A percentile compares a stretch with the other conserved stretches of the same genome.
Conservation (phyloP, 2,329 filamentous ascomycete species). For the Teratosphaeria viscida region DNA sequence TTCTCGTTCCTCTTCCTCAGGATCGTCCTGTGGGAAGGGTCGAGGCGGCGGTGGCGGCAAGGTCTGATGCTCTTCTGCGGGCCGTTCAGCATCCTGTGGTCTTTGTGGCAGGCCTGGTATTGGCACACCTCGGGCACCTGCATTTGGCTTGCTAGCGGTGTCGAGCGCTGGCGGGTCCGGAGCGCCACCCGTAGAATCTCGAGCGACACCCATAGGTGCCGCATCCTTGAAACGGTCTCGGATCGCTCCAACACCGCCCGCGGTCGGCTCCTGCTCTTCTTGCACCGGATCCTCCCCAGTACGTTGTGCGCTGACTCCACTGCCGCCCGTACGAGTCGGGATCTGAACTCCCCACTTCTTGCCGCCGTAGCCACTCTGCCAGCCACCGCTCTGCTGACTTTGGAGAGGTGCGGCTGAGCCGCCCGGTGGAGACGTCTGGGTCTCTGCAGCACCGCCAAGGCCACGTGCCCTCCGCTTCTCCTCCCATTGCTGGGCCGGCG, state of each 20-base stretch:
- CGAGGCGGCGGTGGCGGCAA: constrained; percentile 34
- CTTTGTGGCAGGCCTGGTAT: constrained; percentile 65
- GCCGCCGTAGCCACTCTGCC: constrained; percentile 85
- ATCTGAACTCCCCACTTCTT: constrained; percentile 85
- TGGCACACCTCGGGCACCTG: constrained; percentile 53
- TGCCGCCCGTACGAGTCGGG: constrained; percentile 58
- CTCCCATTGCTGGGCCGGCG: constrained; percentile 91
- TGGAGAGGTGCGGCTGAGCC: constrained; percentile 41
- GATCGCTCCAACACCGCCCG: constrained; percentile 60
- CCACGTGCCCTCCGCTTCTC: constrained; percentile 82
- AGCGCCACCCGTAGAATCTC: constrained; percentile 29
- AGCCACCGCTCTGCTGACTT: constrained; percentile 68
- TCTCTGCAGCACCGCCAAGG: constrained; percentile 40
- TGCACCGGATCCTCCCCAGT: constrained; percentile 49
- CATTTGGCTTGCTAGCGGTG: constrained; percentile 57
- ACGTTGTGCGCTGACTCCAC: constrained; percentile 48
- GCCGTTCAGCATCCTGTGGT: constrained; percentile 35
- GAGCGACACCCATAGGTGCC: constrained; percentile 55
- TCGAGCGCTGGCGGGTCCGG: constrained; percentile 54
- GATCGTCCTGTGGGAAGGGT: constrained; percentile 24
- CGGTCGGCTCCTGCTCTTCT: constrained; percentile 39
- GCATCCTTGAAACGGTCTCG: constrained; percentile 74
- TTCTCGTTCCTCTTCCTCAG: constrained; percentile 19
- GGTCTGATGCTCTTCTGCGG: constrained; percentile 43
- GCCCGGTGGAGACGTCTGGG: constrained; percentile 32